A percentile compares a stretch with the other conserved stretches of the same genome.
These are phyloP conservation scores for Thalassiosira profunda DNA, from an alignment of 108 stramenopile genomes.

Conservation along the genomic window DNA sequence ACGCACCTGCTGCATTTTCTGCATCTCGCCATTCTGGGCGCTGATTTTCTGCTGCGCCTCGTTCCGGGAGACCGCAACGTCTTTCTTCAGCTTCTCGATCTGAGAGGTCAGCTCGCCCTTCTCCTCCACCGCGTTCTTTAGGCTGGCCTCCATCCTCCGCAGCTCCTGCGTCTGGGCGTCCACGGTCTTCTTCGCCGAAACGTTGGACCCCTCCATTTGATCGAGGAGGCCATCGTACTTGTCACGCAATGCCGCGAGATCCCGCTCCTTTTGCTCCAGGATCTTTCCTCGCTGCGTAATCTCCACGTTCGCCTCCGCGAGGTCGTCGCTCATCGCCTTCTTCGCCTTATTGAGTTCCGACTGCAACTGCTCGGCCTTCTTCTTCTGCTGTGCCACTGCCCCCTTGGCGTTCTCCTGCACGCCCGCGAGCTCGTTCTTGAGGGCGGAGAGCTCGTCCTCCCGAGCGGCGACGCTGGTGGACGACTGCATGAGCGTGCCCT, in stretches of 20 bases:
- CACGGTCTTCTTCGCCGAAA: too few relatives aligned
- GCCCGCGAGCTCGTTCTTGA: conserved; percentile 9
- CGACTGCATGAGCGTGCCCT: conserved; percentile 23
- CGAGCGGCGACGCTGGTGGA: conserved; percentile 7
- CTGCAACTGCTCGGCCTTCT: conserved; percentile 20
- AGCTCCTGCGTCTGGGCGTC: conserved; percentile 1
- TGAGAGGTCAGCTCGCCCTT: neutral
- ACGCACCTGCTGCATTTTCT: neutral
- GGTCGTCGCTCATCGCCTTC: conserved; percentile 27
- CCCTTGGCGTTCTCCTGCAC: conserved; percentile 15
- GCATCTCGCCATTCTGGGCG: conserved; percentile 16
- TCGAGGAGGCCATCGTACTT: too few relatives aligned
- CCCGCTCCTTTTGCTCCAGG: conserved; percentile 28
- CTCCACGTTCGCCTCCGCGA: conserved; percentile 26
- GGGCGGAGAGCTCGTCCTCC: conserved; percentile 15
- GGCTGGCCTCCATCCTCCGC: conserved; percentile 6
- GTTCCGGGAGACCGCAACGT: neutral
- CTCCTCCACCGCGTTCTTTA: neutral
- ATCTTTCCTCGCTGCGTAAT: conserved; percentile 19
- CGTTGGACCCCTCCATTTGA: too few relatives aligned
- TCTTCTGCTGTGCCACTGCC: conserved; percentile 11
- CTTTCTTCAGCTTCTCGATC: conserved; percentile 21
- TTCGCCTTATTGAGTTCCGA: conserved; percentile 14
- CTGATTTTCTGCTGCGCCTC: conserved; percentile 6
- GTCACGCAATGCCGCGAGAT: too few relatives aligned